A percentile compares a stretch with the other conserved stretches of the same genome.
Evolutionary conservation across 768 basidiomycete species (phyloP).

Genomic region (Amanita molliuscula): DNA sequence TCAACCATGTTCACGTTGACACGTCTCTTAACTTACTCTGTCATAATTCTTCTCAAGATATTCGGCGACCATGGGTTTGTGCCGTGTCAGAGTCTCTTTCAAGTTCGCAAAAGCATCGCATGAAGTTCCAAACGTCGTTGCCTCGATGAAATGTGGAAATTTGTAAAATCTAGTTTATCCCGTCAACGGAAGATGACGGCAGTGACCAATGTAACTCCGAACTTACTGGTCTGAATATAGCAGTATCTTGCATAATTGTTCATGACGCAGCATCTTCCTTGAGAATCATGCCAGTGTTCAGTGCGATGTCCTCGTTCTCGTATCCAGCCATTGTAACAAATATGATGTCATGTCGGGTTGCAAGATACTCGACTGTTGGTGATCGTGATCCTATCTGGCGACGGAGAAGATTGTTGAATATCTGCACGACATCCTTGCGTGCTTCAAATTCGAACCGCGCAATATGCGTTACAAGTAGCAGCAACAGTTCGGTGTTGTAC

Average conservation of each 20-base stretch:
- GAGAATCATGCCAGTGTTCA: conserved; percentile 97
- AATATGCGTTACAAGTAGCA: conserved; percentile 71
- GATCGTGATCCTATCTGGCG: conserved; percentile 89
- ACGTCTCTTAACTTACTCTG: conserved; percentile 36
- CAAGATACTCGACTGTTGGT: conserved; percentile 95
- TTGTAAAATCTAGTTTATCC: conserved; percentile 70
- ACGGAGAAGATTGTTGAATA: conserved; percentile 80
- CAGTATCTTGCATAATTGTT: conserved; percentile 81
- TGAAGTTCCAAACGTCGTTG: conserved; percentile 95
- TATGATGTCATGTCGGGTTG: conserved; percentile 57
- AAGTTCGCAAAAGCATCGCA: conserved; percentile 97
- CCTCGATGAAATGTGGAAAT: conserved; percentile 94
- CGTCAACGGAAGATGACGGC: conserved; percentile 4
- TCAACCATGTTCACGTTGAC: conserved; percentile 5
- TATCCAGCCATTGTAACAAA: conserved; percentile 89
- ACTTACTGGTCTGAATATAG: conserved; percentile 91
- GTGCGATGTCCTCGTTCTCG: conserved; percentile 88
- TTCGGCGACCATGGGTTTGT: conserved; percentile 96
- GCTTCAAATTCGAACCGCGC: conserved; percentile 91
- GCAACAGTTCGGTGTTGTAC: conserved; percentile 82
- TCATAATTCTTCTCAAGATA: conserved; percentile 98
- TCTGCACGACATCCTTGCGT: conserved; percentile 75
- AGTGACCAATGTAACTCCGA: background rate
- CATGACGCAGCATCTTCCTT: conserved; percentile 96
- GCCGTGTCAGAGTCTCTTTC: conserved; percentile 93